A percentile compares a stretch with the other conserved stretches of the same genome.
Conservation (phyloP, 371 early-diverging fungal species). For the Lichtheimia ornata region DNA sequence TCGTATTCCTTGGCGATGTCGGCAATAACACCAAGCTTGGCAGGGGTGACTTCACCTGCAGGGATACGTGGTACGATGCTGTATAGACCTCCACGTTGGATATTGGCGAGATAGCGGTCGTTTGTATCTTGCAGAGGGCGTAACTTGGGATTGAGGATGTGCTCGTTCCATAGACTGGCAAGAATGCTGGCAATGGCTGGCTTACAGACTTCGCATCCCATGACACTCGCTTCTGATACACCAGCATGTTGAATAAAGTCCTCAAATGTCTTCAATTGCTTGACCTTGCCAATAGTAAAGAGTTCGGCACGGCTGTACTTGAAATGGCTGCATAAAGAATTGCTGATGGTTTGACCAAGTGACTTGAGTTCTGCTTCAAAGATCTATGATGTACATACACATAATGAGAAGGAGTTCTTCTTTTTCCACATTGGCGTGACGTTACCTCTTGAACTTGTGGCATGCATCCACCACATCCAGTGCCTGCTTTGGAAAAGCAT, state of each 20-base stretch:
- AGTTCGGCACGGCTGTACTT: constrained; percentile 61
- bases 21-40: constrained; percentile 59
- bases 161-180: constrained; percentile 69
- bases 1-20: constrained; percentile 62
- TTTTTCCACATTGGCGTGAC: not conserved
- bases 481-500: constrained; percentile 58
- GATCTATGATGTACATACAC: constrained; percentile 23
- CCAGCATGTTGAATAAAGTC: constrained; percentile 52
- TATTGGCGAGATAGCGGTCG: constrained; percentile 72
- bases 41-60: constrained; percentile 71
- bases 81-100: constrained; percentile 71
- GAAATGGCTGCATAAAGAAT: constrained; percentile 63
- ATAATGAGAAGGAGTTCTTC: too few relatives aligned
- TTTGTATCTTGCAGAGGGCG: constrained; percentile 69
- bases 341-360: constrained; percentile 53
- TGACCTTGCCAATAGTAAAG: constrained; percentile 65
- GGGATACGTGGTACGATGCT: constrained; percentile 70
- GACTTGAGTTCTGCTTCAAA: constrained; percentile 63
- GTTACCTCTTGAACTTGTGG: constrained; percentile 45
- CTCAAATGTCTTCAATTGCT: constrained; percentile 48
- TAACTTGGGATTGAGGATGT: constrained; percentile 50
- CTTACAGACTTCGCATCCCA: constrained; percentile 68
- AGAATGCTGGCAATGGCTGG: constrained; percentile 67
- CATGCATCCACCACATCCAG: constrained; percentile 68
- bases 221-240: constrained; percentile 21